Conservation (phyloP, 2,329 filamentous ascomycete species). For the Penicillium sclerotiorum region DNA sequence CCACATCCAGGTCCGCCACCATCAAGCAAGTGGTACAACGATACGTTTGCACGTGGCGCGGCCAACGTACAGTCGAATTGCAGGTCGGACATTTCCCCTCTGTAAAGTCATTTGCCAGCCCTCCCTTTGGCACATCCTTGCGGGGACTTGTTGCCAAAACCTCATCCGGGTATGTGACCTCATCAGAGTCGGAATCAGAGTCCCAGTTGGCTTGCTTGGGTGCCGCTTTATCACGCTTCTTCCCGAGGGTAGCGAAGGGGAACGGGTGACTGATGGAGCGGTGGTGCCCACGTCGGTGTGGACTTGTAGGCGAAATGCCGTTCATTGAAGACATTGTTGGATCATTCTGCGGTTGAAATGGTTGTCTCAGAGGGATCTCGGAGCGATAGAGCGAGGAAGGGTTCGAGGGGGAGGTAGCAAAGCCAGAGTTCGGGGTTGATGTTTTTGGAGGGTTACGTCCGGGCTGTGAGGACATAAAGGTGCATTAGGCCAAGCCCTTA, state of each 20-base stretch:
- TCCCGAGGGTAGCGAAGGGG: constrained; percentile 62
- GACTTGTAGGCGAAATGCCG: constrained; percentile 15
- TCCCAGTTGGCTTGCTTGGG: constrained; percentile 46
- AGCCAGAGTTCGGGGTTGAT: constrained; percentile 25
- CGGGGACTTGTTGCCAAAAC: constrained; percentile 42
- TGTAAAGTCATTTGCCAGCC: constrained; percentile 61
- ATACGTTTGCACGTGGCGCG: constrained; percentile 71
- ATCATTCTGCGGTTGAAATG: constrained; percentile 29
- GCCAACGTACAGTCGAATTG: constrained; percentile 78
- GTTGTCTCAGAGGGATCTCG: constrained; percentile 23
- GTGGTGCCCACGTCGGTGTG: constrained; percentile 48
- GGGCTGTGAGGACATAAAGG: constrained; percentile 42
- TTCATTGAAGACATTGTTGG: constrained; percentile 25
- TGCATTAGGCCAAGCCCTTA: constrained; percentile 24
- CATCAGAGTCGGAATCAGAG: constrained; percentile 49
- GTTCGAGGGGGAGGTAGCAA: constrained; percentile 21
- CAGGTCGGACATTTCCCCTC: constrained; percentile 85
- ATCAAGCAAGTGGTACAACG: constrained; percentile 82
- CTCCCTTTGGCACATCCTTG: constrained; percentile 35
- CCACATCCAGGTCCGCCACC: constrained; percentile 73
- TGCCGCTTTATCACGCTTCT: constrained; percentile 57
- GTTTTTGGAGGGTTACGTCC: constrained; percentile 35
- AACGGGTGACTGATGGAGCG: constrained; percentile 82
- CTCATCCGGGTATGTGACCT: constrained; percentile 34
- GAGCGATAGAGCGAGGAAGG: constrained; percentile 18